Percentiles rank a stretch among this genome's conserved stretches.
Conservation (phyloP, 2,329 filamentous ascomycete genomes). For the Pyricularia pennisetigena region DNA sequence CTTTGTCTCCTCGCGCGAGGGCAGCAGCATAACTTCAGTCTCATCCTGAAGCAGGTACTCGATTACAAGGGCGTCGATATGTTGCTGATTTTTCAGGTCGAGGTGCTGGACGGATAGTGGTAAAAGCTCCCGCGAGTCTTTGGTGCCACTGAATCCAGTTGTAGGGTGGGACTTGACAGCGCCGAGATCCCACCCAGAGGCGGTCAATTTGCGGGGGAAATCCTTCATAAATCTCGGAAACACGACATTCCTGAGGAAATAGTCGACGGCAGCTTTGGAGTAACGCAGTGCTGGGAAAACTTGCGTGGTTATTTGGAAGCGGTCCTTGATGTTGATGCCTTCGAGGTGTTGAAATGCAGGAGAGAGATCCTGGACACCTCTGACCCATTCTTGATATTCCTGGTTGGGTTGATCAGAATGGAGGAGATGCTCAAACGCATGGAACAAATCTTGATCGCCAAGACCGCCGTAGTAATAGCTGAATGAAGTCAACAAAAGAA, state of each 20-base stretch:
- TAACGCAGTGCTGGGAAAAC: constrained; percentile 44
- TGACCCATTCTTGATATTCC: constrained; percentile 42
- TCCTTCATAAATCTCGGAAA: constrained; percentile 55
- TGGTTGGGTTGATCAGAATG: constrained; percentile 38
- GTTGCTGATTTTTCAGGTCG: constrained; percentile 41
- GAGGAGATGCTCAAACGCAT: constrained; percentile 34
- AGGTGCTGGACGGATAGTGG: constrained; percentile 46
- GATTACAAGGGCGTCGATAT: constrained; percentile 61
- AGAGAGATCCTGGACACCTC: constrained; percentile 21
- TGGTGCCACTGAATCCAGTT: constrained; percentile 63
- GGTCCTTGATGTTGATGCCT: constrained; percentile 51
- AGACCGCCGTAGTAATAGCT: constrained; percentile 50
- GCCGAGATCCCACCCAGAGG: constrained; percentile 59
- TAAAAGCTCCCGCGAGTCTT: constrained; percentile 47
- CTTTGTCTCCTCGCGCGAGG: constrained; percentile 35
- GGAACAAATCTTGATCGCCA: constrained; percentile 34
- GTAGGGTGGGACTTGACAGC: constrained; percentile 33
- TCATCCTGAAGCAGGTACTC: constrained; percentile 44
- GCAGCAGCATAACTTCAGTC: constrained; percentile 30
- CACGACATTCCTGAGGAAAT: constrained; percentile 45
- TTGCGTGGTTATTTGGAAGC: constrained; percentile 28
- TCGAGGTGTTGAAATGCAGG: constrained; percentile 27
- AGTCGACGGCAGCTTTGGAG: constrained; percentile 49
- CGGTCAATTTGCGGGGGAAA: constrained; percentile 52
- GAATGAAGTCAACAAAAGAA: constrained; percentile 44